Evolutionary conservation across 805 yeast genomes (phyloP), one percentile per base, ranked within the genome.

Genomic region (Cyberlindnera maritima): DNA sequence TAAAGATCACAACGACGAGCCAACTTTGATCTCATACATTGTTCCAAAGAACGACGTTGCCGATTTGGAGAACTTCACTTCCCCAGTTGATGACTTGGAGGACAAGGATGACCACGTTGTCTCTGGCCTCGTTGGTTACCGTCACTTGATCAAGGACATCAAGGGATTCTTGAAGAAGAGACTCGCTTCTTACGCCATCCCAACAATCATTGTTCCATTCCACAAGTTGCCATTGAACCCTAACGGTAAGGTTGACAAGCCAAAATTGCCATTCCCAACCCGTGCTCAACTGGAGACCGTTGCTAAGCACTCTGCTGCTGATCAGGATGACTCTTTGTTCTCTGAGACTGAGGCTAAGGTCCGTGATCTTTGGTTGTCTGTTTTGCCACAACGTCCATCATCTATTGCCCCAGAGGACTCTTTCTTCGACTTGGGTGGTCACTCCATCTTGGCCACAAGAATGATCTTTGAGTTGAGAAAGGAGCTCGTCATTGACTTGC

Each of bases 401-500:
- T 69, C 86, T 2, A 76, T 90, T 36, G 74, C 84, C 26, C 84
- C 85, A 29, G 77, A 78, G 2, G 99, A 94, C 65, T 87, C 96
- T 1, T 94, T 94, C 79, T 94, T 94, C 61, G 99, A 94, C 63
- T 71, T 95, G 44, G 99, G 99, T 49, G 99, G 99, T 2, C 99
- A 94, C 67, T 92, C 98, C 1, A 92, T 94, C 59, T 73, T 94
- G 53, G 98, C 98, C 8, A 95, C 99, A 0, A 80, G 95, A 64
- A 90, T 94, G 97, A 92, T 94, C 51, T 94, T 94, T 60, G 91
- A 87, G 56, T 77, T 94, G 57, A 80, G 97, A 64, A 85, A 86
- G 70, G 77, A 76, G 55, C 72, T 91, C 49, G 76, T 80, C 35
- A 77, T 91, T 36, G 96, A 90, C 50, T 72, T 94, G 44, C 97